A percentile compares a stretch with the other conserved stretches of the same genome.
These are phyloP conservation scores for Podaxis mareebaensis DNA, from an alignment of 768 basidiomycete species.

Conservation along the genomic window DNA sequence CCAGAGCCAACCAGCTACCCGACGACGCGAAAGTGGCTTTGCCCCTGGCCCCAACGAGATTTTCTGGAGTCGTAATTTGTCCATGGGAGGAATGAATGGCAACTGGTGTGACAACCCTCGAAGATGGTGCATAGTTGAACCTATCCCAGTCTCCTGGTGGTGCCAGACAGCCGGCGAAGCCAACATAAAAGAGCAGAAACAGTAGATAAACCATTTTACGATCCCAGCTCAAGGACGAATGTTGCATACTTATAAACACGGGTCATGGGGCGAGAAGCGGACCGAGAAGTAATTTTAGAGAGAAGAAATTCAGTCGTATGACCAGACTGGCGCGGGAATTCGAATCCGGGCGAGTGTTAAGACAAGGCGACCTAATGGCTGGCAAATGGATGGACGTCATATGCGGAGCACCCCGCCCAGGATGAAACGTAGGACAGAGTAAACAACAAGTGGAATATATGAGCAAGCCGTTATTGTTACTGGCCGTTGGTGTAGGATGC, in stretches of 20 bases:
- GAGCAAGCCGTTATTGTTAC: neutral
- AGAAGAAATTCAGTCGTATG: conserved; percentile 9
- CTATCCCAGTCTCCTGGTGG: conserved; percentile 53
- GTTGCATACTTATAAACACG: neutral
- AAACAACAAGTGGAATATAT: neutral
- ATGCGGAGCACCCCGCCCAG: neutral
- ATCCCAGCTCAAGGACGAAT: neutral
- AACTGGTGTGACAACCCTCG: conserved; percentile 45
- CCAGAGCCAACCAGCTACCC: conserved; percentile 51
- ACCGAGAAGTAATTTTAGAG: conserved; percentile 14
- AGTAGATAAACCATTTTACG: neutral
- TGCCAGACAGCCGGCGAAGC: conserved; percentile 25
- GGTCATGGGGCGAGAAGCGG: conserved; percentile 11
- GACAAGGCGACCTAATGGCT: neutral
- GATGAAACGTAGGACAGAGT: neutral
- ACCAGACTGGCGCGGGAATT: neutral
- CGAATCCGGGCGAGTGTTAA: neutral
- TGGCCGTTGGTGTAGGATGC: neutral
- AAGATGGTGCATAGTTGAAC: conserved; percentile 51
- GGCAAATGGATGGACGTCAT: neutral
- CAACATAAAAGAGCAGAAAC: neutral
- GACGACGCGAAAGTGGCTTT: conserved; percentile 39
- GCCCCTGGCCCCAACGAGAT: conserved; percentile 35
- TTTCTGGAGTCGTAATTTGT: conserved; percentile 30
- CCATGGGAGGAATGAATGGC: conserved; percentile 41